A percentile compares a stretch with the other conserved stretches of the same genome.
phyloP scores from a whole-genome alignment of 495 filamentous ascomycete species.

The Staphylotrichum tortipilum region DNA sequence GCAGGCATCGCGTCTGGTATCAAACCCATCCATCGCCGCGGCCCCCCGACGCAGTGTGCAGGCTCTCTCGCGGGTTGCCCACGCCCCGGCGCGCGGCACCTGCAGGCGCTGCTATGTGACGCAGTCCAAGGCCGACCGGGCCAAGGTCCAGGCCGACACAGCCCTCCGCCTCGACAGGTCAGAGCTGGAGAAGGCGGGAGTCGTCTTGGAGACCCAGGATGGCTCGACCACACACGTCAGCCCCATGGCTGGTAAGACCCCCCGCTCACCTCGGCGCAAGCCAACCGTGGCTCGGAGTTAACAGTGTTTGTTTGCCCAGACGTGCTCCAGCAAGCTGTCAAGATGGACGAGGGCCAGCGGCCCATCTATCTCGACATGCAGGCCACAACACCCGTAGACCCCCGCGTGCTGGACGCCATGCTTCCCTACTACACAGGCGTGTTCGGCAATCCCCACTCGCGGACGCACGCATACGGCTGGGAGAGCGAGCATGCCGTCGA shows the following conservation, averaged over 20 bases:
- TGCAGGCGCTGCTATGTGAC: conserved; percentile 65
- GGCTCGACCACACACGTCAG: conserved; percentile 52
- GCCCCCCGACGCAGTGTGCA: conserved; percentile 38
- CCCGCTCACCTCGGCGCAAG: not conserved
- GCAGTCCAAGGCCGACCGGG: conserved; percentile 68
- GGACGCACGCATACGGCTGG: conserved; percentile 98
- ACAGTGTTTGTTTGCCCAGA: conserved; percentile 38
- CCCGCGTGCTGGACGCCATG: conserved; percentile 93
- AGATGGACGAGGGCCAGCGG: conserved; percentile 88
- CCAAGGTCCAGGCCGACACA: conserved; percentile 74
- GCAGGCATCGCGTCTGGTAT: conserved; percentile 66
- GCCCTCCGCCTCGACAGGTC: conserved; percentile 77
- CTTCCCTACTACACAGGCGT: conserved; percentile 86
- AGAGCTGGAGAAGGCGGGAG: conserved; percentile 65
- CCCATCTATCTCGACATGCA: conserved; percentile 99
- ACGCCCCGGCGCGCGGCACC: conserved; percentile 15
- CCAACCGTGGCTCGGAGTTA: not conserved
- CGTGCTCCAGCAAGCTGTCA: conserved; percentile 82
- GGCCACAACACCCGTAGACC: conserved; percentile 93
- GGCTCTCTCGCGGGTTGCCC: conserved; percentile 37
- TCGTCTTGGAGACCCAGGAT: conserved; percentile 51
- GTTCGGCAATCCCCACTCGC: conserved; percentile 94
- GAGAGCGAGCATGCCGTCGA: conserved; percentile 93
- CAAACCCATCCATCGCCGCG: conserved; percentile 43
- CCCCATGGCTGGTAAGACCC: conserved; percentile 58